phyloP scores from a whole-genome alignment of 1,284 basidiomycete species.

The Fomes fomentarius region DNA sequence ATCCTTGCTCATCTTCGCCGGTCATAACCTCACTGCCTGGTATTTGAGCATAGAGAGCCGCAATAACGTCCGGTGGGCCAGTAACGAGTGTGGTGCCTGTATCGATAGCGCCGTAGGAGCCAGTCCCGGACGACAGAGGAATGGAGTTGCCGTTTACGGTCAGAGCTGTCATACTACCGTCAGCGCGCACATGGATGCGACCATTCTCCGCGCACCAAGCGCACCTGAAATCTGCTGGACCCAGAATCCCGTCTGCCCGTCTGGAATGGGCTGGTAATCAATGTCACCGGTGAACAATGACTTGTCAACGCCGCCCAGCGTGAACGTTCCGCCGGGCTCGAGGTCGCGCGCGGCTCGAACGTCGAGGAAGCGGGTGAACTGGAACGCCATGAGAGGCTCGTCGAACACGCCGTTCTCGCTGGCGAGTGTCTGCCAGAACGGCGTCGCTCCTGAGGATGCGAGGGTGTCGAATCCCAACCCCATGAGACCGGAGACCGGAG shows the following conservation, averaged over 20 bases:
- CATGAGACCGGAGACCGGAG: slow-evolving; percentile 40
- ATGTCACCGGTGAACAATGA: slow-evolving; percentile 79
- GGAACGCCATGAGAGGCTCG: slow-evolving; percentile 77
- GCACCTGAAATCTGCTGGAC: slow-evolving; percentile 26
- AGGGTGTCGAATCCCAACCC: slow-evolving; percentile 43
- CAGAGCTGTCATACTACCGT: slow-evolving; percentile 41
- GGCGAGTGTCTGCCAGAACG: slow-evolving; percentile 66
- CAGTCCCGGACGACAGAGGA: slow-evolving; percentile 46
- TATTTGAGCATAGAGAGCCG: slow-evolving; percentile 76
- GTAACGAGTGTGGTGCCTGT: slow-evolving; percentile 93
- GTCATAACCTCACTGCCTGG: slow-evolving; percentile 63
- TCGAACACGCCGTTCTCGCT: slow-evolving; percentile 57
- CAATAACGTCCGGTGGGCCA: slow-evolving; percentile 67
- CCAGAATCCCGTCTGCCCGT: slow-evolving; percentile 43
- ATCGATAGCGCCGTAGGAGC: slow-evolving; percentile 71
- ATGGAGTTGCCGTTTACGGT: slow-evolving; percentile 61
- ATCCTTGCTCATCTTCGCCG: slow-evolving; percentile 71
- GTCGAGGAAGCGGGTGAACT: slow-evolving; percentile 75
- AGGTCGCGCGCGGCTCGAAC: slow-evolving; percentile 46
- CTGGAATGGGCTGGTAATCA: slow-evolving; percentile 70
- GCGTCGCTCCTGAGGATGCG: slow-evolving; percentile 41
- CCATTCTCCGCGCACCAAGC: background rate
- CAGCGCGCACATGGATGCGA: background rate
- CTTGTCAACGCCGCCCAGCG: slow-evolving; percentile 71
- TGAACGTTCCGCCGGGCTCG: slow-evolving; percentile 81